Percentiles rank a stretch among this genome's conserved stretches.
Conservation (phyloP, 1,284 basidiomycete genomes). For the Rhizopogon parksii region DNA sequence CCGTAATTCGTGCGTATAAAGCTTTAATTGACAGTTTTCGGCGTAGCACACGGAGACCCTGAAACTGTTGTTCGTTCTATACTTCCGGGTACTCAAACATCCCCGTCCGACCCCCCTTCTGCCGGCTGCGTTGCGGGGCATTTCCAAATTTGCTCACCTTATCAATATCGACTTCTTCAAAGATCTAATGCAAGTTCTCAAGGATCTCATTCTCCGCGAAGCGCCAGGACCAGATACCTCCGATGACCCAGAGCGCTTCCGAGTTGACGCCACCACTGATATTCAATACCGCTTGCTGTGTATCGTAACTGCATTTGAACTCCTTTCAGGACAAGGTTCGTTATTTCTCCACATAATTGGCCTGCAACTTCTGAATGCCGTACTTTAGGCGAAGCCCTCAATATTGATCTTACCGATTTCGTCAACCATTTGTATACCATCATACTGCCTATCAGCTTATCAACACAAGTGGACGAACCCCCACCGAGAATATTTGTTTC, state of each 20-base stretch:
- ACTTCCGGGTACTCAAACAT: conserved; percentile 94
- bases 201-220: conserved; percentile 62
- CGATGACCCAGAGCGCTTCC: conserved; percentile 29
- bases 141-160: conserved; percentile 90
- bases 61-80: conserved; percentile 95
- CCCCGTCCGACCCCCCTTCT: conserved; percentile 78
- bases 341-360: conserved; percentile 11
- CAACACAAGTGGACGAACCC: conserved; percentile 42
- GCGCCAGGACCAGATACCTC: conserved; percentile 35
- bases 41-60: conserved; percentile 93
- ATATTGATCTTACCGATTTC: conserved; percentile 92
- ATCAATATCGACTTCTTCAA: conserved; percentile 99
- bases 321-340: conserved; percentile 90
- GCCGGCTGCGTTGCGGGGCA: conserved; percentile 84
- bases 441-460: conserved; percentile 54
- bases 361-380: conserved; percentile 11
- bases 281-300: conserved; percentile 73
- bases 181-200: conserved; percentile 86
- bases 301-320: conserved; percentile 93
- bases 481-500: conserved; percentile 15
- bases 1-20: conserved; percentile 17
- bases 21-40: conserved; percentile 3
- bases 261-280: conserved; percentile 21
- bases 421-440: conserved; percentile 70
- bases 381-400: conserved; percentile 80